Base-by-base conservation (phyloP, 2,329 filamentous ascomycete species). In the Exserohilum rostratum region DNA sequence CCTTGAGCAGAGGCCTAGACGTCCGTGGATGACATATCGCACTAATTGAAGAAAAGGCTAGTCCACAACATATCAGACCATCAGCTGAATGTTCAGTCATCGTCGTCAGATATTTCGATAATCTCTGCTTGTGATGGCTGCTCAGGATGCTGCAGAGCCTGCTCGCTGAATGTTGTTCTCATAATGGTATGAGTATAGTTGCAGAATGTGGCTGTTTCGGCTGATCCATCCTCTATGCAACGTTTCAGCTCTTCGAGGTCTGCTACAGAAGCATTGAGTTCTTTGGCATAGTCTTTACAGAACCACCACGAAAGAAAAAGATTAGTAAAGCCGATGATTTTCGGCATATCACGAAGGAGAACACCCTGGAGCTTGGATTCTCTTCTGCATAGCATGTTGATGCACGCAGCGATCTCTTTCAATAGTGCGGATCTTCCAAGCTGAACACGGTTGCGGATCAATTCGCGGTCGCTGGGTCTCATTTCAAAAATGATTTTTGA, bases 401-500 rank as follows among this genome's bases (percentile, higher is more conserved):
- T 40, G 39, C 66, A 73, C 1, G 53, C 53, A 4, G 38, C 31
- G 2, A 74, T 64, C 30, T 76, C 71, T 29, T 48, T 57, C 11
- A 66, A 37, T 7, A 74, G 52, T 25, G 15, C 59, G 48, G 0
- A 43, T 17, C 46, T 63, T 67, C 9, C 55, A 1, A 44, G 42
- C 2, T 30, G 46, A 6, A 74, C 39, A 10, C 70, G 62, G 2
- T 40, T 56, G 6, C 68, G 56, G 12, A 75, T 53, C 0, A 46
- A 57, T 25, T 70, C 68, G 6, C 61, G 57, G 6, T 69, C 60
- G 9, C 47, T 27, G 2, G 38, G n/a, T 9, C 18, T 46, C 55
- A 78, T 66, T 10, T 75, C 68, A 6, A 61, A 53, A 1, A 83
- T 62, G 2, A 77, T 57, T 46, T 80, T 79, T 44, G 80, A 76